Evolutionary conservation across 129 eudicot species (phyloP), one percentile per base, ranked within the genome.

Genomic region (Artemisia tridentata): DNA sequence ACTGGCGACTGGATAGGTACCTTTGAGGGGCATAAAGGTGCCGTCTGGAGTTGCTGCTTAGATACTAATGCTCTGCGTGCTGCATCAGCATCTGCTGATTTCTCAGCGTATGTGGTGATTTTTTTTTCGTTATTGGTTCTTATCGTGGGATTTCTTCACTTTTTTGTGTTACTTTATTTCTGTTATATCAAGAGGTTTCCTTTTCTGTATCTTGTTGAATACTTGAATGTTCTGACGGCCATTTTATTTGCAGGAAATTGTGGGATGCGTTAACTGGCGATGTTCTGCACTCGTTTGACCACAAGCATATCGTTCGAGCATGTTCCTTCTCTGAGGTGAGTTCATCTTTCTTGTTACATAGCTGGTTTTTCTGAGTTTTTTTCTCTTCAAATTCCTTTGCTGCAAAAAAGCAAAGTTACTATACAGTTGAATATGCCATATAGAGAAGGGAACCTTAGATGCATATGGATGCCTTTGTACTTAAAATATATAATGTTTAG

Each of bases 1-100:
- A 86, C 89, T 75, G 96, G 96, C 65, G 96, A 88, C 65, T 88
- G 96, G 96, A 78, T 88, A 79, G 96, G 96, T 69, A 88, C 91
- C 3, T 88, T 88, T 77, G 84, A 81, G 68, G 96, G 96, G 1
- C 96, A 88, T 74, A 88, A 88, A 73, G 96, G 96, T 79, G 96
- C 96, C 10, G 96, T 88, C 2, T 88, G 96, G 96, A 88, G 96
- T 75, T 86, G 96, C 76, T 88, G 89, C 68, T 72, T 88, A 50
- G 96, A 88, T 78, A 80, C 72, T 14, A 81, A 84, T 80, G 96
- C 96, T 61, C 46, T 86, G 21, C 85, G 81, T 75, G 96, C 96
- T 74, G 96, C 96, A 47, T 83, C 96, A 18, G 96, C 82, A 2
- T 88, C 96, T 53, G 96, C 96, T 23, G 96, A 88, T 74, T 88